phyloP scores from a whole-genome alignment of 1,284 basidiomycete species.

The Malassezia sp. region DNA sequence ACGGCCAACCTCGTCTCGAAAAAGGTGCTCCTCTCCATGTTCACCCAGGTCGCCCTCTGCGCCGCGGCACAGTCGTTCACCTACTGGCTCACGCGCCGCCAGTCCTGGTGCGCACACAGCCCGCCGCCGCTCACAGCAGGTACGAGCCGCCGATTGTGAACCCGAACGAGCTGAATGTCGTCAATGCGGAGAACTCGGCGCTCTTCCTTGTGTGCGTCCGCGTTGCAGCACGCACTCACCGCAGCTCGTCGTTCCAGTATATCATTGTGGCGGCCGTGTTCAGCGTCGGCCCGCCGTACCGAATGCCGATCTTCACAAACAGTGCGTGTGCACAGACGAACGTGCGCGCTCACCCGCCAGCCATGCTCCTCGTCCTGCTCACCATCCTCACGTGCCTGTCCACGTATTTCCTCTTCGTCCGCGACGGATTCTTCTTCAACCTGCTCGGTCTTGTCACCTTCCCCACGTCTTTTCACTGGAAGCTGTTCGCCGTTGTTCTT shows the following conservation, averaged over 20 bases:
- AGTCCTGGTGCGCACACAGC: no score
- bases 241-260: slow-evolving; percentile 99
- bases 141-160: slow-evolving; percentile 56
- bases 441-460: slow-evolving; percentile 70
- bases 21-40: slow-evolving; percentile 83
- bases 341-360: no score
- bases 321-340: no score
- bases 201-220: slow-evolving; percentile 83
- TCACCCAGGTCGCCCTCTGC: slow-evolving; percentile 84
- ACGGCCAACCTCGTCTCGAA: slow-evolving; percentile 93
- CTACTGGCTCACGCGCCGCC: slow-evolving; percentile 74
- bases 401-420: slow-evolving; percentile 47
- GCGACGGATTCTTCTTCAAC: slow-evolving; percentile 56
- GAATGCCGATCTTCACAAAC: slow-evolving; percentile 89
- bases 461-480: slow-evolving; percentile 59
- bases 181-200: slow-evolving; percentile 83
- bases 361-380: slow-evolving; percentile 35
- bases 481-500: slow-evolving; percentile 60
- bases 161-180: slow-evolving; percentile 70
- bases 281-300: slow-evolving; percentile 91
- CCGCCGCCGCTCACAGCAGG: no score
- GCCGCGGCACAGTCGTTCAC: slow-evolving; percentile 71
- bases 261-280: slow-evolving; percentile 92
- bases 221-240: no score
- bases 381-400: slow-evolving; percentile 24